Evolutionary conservation across 192 early-diverging fungal species (phyloP).

Genomic region (Coemansia furcata): DNA sequence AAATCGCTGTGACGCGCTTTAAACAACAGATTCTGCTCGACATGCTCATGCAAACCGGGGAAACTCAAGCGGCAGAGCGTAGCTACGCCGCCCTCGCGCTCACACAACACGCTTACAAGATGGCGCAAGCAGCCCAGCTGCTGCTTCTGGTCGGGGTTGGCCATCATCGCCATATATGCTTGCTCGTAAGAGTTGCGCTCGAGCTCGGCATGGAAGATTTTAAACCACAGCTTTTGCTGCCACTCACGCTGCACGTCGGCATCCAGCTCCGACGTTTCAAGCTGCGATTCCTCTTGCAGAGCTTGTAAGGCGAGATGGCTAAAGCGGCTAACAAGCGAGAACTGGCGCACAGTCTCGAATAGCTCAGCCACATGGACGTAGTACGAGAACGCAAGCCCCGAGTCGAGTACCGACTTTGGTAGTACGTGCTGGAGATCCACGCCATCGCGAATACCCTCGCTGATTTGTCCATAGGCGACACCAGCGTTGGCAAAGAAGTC

Average conservation of each 20-base stretch:
- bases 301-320: constrained; percentile 33
- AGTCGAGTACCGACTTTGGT: constrained; percentile 14
- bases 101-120: constrained; percentile 47
- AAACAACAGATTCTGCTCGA: constrained; percentile 50
- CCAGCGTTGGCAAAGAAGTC: constrained; percentile 37
- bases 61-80: constrained; percentile 47
- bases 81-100: constrained; percentile 31
- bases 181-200: constrained; percentile 37
- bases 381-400: constrained; percentile 30
- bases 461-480: constrained; percentile 21
- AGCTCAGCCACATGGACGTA: constrained; percentile 41
- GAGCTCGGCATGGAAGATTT: constrained; percentile 50
- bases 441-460: constrained; percentile 16
- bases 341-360: constrained; percentile 22
- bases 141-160: constrained; percentile 30
- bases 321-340: constrained; percentile 15
- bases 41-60: constrained; percentile 42
- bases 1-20: constrained; percentile 52
- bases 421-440: constrained; percentile 36
- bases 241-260: constrained; percentile 6
- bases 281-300: constrained; percentile 16
- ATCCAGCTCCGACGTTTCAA: constrained; percentile 2
- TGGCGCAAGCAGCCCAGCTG: constrained; percentile 53
- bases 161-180: constrained; percentile 53
- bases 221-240: constrained; percentile 42